Evolutionary conservation across 176 grass and related monocot genomes (phyloP), one percentile per base, ranked within the genome.

Genomic region (Miscanthus lutarioriparius): DNA sequence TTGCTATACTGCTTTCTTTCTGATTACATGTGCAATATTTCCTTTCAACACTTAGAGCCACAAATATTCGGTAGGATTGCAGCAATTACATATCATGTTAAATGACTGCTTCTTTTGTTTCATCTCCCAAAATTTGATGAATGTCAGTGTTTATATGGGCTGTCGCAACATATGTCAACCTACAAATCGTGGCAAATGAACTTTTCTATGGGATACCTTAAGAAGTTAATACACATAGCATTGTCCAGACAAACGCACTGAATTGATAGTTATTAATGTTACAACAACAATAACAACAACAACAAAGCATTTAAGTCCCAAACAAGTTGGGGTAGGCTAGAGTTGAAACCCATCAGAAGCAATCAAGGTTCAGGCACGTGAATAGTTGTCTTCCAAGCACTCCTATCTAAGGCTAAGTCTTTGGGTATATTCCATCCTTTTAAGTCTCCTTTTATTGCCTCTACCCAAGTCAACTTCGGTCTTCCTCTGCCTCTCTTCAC

Each of bases 61-160:
- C 64, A 81, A 81, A 27, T 69, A 65, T 40, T 81, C 22, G 7
- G 37, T 82, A 49, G 64, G 47, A 76, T 80, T 63, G 53, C 41
- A 10, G 56, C 36, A 65, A 56, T 58, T 67, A 16, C 49, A n/a
- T 54, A 33, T 43, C 40, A 74, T 49, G 8, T 67, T 73, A 67
- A 48, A 58, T 82, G 37, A 23, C 25, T 70, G 54, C 30, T 65
- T 8, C 48, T 80, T 74, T 81, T 22, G 43, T 58, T 77, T 43
- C 26, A 44, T 79, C 66, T 58, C 27, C 27, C 17, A 39, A 47
- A 67, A 75, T 41, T 49, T 36, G 59, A 72, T 36, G 35, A 56
- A 43, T 39, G 59, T 33, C 5, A 26, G 28, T 69, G 40, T 23
- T 63, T 76, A 70, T 70, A 32, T 85, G 40, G 62, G 17, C 28